phyloP scores from a whole-genome alignment of 2,329 filamentous ascomycete genomes.

The Penicillium rolfsii region DNA sequence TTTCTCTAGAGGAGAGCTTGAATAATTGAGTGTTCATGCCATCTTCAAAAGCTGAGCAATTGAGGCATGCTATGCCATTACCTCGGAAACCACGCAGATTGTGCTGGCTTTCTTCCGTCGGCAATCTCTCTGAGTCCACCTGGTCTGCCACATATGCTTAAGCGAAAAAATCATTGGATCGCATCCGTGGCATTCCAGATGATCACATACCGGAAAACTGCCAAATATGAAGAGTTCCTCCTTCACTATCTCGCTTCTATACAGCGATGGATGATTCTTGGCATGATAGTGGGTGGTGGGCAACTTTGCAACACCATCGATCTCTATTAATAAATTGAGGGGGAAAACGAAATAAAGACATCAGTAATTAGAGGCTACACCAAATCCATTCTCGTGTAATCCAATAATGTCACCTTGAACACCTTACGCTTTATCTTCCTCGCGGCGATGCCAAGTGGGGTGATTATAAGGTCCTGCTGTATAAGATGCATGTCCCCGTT shows the following conservation, averaged over 20 bases:
- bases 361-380: conserved; percentile 26
- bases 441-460: conserved; percentile 4
- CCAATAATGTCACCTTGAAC: conserved; percentile 6
- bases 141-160: neutral
- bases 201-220: neutral
- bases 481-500: neutral
- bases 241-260: conserved; percentile 3
- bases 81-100: neutral
- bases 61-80: neutral
- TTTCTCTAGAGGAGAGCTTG: neutral
- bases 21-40: neutral
- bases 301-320: conserved; percentile 1
- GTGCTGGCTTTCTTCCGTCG: neutral
- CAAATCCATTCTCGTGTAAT: conserved; percentile 32
- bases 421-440: conserved; percentile 8
- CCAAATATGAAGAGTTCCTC: neutral
- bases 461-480: neutral
- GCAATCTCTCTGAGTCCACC: neutral
- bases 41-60: neutral
- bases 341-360: conserved; percentile 11
- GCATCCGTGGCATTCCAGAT: neutral
- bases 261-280: conserved; percentile 15
- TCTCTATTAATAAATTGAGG: neutral
- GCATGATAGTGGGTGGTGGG: neutral
- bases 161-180: conserved; percentile 5